These are phyloP conservation scores for Ceratocystiopsis brevicomis DNA, from an alignment of 2,329 filamentous ascomycete species.

Conservation along the genomic window DNA sequence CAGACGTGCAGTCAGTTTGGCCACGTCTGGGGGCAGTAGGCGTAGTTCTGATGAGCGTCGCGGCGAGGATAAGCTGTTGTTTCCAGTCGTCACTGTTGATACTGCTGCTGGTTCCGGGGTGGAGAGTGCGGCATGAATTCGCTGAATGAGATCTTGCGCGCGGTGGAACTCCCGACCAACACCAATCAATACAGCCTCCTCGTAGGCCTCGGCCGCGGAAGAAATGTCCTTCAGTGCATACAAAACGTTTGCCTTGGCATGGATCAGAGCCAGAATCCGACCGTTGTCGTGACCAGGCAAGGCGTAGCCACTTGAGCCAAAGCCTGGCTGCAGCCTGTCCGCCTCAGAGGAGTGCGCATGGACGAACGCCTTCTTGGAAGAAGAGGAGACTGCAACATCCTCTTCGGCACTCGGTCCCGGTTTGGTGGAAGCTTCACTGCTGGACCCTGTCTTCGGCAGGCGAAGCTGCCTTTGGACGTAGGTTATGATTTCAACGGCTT, in stretches of 20 bases:
- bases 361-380: background rate
- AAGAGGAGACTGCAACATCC: too few species aligned
- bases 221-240: constrained; percentile 73
- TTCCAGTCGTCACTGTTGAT: constrained; percentile 7
- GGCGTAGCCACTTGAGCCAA: constrained; percentile 65
- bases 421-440: too few species aligned
- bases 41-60: constrained; percentile 37
- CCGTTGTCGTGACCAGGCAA: constrained; percentile 79
- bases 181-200: constrained; percentile 83
- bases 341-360: too few species aligned
- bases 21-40: constrained; percentile 64
- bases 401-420: background rate
- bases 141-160: constrained; percentile 60
- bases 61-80: constrained; percentile 6
- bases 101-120: constrained; percentile 10
- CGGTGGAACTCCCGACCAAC: constrained; percentile 50
- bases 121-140: constrained; percentile 53
- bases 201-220: constrained; percentile 71
- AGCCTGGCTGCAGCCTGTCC: constrained; percentile 24
- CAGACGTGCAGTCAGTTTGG: constrained; percentile 61
- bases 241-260: constrained; percentile 97
- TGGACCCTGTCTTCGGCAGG: constrained; percentile 13
- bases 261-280: constrained; percentile 77
- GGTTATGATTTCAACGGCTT: constrained; percentile 75
- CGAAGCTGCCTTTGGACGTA: constrained; percentile 61